Conservation (phyloP, 305 asterid species). For the Solanum hybrid region DNA sequence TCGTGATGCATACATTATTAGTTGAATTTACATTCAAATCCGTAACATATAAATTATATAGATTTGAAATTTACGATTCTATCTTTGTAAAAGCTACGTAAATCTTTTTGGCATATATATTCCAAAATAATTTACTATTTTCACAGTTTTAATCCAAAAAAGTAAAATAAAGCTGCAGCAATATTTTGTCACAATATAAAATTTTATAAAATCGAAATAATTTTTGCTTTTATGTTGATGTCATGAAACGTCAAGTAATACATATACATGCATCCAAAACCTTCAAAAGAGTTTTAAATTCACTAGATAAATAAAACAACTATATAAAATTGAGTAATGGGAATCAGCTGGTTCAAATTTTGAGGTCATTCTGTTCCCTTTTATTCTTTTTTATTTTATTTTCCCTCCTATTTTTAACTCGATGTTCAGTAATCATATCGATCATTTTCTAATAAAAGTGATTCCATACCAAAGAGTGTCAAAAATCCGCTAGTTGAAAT, state of each 20-base stretch:
- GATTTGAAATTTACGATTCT: neutral
- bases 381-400: no score
- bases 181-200: neutral
- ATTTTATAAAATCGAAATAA: neutral
- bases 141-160: neutral
- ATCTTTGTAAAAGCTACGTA: neutral
- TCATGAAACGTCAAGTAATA: neutral
- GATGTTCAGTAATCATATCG: neutral
- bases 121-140: neutral
- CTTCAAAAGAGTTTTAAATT: neutral
- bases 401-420: neutral
- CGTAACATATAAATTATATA: neutral
- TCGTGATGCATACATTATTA: neutral
- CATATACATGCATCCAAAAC: neutral
- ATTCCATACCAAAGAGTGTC: accelerated
- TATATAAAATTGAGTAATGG: neutral
- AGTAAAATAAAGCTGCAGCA: neutral
- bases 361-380: neutral
- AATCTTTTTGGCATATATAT: neutral
- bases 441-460: accelerated
- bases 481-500: neutral
- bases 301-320: neutral
- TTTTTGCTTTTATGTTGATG: neutral
- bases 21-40: neutral
- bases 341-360: neutral